phyloP scores from a whole-genome alignment of 2,329 filamentous ascomycete species.

The Exophiala viscosa region DNA sequence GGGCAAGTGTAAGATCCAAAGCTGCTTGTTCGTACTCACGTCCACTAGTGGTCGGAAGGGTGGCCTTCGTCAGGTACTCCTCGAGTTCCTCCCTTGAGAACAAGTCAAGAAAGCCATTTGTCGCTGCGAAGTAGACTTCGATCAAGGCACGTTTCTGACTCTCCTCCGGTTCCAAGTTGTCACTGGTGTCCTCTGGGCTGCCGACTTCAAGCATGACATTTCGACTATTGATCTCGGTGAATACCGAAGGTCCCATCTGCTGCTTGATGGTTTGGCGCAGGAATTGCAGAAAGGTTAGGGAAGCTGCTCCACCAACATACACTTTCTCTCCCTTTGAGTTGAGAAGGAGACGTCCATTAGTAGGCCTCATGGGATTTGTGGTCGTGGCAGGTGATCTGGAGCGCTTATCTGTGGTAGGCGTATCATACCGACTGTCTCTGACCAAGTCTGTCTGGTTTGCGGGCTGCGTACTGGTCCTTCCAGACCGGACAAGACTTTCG shows the following conservation, averaged over 20 bases:
- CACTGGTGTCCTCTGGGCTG: slow-evolving; percentile 34
- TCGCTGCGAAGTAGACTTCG: slow-evolving; percentile 33
- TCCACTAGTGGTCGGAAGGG: neutral
- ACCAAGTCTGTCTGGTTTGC: neutral
- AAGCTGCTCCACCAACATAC: slow-evolving; percentile 50
- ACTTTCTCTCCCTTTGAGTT: slow-evolving; percentile 53
- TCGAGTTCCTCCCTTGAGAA: slow-evolving; percentile 33
- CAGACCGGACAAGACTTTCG: too few species aligned
- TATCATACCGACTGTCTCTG: neutral
- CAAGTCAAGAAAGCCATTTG: slow-evolving; percentile 41
- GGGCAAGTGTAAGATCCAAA: slow-evolving; percentile 48
- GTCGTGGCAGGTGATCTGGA: slow-evolving; percentile 18
- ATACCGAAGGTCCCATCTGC: slow-evolving; percentile 53
- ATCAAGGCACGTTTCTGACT: slow-evolving; percentile 36
- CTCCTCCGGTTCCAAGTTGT: slow-evolving; percentile 34
- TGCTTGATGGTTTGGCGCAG: slow-evolving; percentile 47
- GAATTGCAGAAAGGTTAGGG: slow-evolving; percentile 56
- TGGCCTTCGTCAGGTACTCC: slow-evolving; percentile 1
- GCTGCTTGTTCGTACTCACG: slow-evolving; percentile 29
- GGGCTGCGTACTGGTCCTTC: neutral
- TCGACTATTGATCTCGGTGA: slow-evolving; percentile 50
- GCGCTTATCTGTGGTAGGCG: neutral
- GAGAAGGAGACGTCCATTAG: slow-evolving; percentile 44
- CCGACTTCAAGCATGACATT: slow-evolving; percentile 54
- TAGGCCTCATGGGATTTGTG: slow-evolving; percentile 30